Percentiles rank a stretch among this genome's conserved stretches.
These are phyloP conservation scores for Peronospora destructor DNA, from an alignment of 352 stramenopile genomes.

Conservation along the genomic window DNA sequence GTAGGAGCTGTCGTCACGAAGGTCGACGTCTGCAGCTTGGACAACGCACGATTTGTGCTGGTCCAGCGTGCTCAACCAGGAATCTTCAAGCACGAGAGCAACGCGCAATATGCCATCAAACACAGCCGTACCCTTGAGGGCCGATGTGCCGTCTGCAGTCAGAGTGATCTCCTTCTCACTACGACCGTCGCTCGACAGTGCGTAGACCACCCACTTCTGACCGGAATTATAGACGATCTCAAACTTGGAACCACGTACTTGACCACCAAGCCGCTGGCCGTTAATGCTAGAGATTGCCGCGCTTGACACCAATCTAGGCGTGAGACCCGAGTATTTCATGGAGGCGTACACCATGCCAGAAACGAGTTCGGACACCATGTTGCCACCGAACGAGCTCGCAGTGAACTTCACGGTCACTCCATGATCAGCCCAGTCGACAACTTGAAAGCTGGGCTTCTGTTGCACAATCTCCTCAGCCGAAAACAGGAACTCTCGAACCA, in stretches of 20 bases:
- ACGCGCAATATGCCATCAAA: constrained; percentile 48
- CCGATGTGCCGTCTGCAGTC: constrained; percentile 28
- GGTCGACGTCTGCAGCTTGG: constrained; percentile 31
- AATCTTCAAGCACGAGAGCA: constrained; percentile 36
- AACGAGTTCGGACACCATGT: constrained; percentile 45
- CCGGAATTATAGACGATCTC: constrained; percentile 45
- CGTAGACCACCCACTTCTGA: constrained; percentile 55
- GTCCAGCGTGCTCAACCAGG: constrained; percentile 34
- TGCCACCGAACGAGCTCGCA: constrained; percentile 15
- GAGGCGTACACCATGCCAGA: constrained; percentile 62
- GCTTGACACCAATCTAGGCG: constrained; percentile 34
- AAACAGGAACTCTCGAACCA: constrained; percentile 47
- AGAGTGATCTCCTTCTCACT: constrained; percentile 40
- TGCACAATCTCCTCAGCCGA: constrained; percentile 39
- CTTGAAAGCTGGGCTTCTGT: constrained; percentile 41
- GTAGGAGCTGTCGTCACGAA: constrained; percentile 42
- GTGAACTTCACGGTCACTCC: constrained; percentile 46
- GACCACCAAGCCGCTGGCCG: constrained; percentile 20
- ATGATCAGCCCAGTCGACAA: constrained; percentile 50
- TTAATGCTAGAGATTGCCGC: constrained; percentile 46
- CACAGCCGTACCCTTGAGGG: constrained; percentile 24
- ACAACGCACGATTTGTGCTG: constrained; percentile 49
- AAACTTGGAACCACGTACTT: constrained; percentile 39
- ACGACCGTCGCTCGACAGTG: constrained; percentile 34
- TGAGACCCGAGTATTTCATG: constrained; percentile 38